These are phyloP conservation scores for Castanopsis chinensis DNA, from an alignment of 306 rosid genomes.

Conservation along the genomic window DNA sequence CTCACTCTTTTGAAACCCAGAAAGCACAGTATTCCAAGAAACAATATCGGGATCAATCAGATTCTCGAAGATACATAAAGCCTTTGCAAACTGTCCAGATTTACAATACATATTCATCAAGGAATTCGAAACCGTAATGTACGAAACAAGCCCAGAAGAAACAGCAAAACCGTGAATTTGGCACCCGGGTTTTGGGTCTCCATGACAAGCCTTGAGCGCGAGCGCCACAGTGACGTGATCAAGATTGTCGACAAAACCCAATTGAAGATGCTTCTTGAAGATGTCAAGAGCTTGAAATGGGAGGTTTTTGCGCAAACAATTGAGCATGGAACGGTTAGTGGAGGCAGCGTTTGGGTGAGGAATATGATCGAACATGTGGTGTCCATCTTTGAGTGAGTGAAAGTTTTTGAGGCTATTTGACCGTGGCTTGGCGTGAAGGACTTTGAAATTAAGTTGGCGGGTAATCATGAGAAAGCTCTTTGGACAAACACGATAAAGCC, in stretches of 20 bases:
- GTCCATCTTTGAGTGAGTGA: constrained; percentile 36
- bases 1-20: constrained; percentile 57
- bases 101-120: constrained; percentile 80
- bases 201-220: constrained; percentile 74
- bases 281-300: constrained; percentile 47
- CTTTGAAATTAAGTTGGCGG: constrained; percentile 44
- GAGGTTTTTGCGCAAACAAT: constrained; percentile 36
- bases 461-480: constrained; percentile 35
- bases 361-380: constrained; percentile 47
- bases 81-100: constrained; percentile 44
- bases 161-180: constrained; percentile 58
- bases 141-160: constrained; percentile 45
- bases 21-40: constrained; percentile 87
- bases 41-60: constrained; percentile 57
- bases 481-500: no score
- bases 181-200: constrained; percentile 47
- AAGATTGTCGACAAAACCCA: constrained; percentile 2
- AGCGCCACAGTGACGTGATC: constrained; percentile 54
- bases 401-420: background rate
- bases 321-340: constrained; percentile 44
- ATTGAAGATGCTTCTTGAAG: constrained; percentile 40
- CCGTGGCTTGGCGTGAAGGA: constrained; percentile 19
- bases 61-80: constrained; percentile 52
- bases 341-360: constrained; percentile 44
- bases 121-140: constrained; percentile 56